A percentile compares a stretch with the other conserved stretches of the same genome.
phyloP scores from a whole-genome alignment of 345 rosid species.

The Salix udensis region DNA sequence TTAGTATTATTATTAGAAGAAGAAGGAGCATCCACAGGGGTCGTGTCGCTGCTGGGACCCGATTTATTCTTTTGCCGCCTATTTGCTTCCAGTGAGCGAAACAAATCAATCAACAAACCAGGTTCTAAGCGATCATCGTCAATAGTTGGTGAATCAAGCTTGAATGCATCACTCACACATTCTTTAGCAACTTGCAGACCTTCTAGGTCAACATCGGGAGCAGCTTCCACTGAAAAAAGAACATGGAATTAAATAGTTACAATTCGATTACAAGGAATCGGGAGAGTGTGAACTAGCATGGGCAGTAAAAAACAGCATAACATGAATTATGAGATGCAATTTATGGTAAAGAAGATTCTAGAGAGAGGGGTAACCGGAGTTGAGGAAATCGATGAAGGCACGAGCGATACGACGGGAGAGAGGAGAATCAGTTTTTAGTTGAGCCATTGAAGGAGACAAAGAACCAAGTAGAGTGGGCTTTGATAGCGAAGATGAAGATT shows the following conservation, averaged over 20 bases:
- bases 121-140: constrained; percentile 31
- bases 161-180: constrained; percentile 61
- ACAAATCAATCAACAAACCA: constrained; percentile 50
- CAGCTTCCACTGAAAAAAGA: constrained; percentile 49
- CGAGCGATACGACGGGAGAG: constrained; percentile 63
- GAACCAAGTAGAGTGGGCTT: background rate
- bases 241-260: background rate
- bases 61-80: background rate
- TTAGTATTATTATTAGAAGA: background rate
- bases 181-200: constrained; percentile 79
- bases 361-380: constrained; percentile 45
- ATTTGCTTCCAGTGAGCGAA: constrained; percentile 40
- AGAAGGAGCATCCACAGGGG: background rate
- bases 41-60: background rate
- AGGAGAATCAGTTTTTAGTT: constrained; percentile 57
- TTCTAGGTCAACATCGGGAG: constrained; percentile 68
- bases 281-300: too few relatives aligned
- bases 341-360: background rate
- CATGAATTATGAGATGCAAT: background rate
- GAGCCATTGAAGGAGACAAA: constrained; percentile 35
- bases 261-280: background rate
- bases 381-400: constrained; percentile 69
- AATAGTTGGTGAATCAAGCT: constrained; percentile 29
- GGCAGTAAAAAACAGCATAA: too few relatives aligned
- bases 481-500: background rate